Percentiles rank a stretch among this genome's conserved stretches.
Evolutionary conservation across 257 asterid genomes (phyloP).

Genomic region (Nyctanthes arbortristis): DNA sequence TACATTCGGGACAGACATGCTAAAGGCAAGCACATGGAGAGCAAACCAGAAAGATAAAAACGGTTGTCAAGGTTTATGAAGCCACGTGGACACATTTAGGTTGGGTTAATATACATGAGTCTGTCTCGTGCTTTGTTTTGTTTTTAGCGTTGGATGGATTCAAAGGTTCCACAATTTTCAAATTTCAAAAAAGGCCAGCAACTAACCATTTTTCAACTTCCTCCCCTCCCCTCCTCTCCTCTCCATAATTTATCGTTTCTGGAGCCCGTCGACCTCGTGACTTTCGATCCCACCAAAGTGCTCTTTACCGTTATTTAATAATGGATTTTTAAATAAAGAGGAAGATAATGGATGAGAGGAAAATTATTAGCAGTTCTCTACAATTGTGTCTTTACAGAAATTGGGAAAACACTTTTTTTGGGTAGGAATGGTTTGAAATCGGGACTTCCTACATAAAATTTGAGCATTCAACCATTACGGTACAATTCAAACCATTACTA

Average conservation of each 20-base stretch:
- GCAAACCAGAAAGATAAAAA: not conserved
- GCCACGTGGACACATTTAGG: slow-evolving; percentile 20
- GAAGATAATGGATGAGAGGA: too few species aligned
- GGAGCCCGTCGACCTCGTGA: not conserved
- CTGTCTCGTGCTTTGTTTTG: slow-evolving; percentile 16
- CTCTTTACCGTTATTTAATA: too few species aligned
- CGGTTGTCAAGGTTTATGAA: slow-evolving; percentile 5
- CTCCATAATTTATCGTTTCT: not conserved
- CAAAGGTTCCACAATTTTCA: not conserved
- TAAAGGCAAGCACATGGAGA: slow-evolving; percentile 1
- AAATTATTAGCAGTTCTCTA: too few species aligned
- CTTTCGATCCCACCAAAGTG: not conserved
- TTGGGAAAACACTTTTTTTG: too few species aligned
- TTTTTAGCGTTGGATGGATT: not conserved
- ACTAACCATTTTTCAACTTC: not conserved
- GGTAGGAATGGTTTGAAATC: too few species aligned
- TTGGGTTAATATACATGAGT: not conserved
- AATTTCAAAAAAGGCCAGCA: not conserved
- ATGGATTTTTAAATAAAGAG: too few species aligned
- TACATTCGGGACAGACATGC: slow-evolving; percentile 31
- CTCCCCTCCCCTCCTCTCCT: too few species aligned
- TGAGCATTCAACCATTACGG: too few species aligned
- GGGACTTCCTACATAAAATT: too few species aligned
- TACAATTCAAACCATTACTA: too few species aligned
- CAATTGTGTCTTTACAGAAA: too few species aligned